Evolutionary conservation across 225 moss, liverwort and hornwort species (phyloP), one percentile per base, ranked within the genome.

Genomic region (Rhytidiadelphus loreus): DNA sequence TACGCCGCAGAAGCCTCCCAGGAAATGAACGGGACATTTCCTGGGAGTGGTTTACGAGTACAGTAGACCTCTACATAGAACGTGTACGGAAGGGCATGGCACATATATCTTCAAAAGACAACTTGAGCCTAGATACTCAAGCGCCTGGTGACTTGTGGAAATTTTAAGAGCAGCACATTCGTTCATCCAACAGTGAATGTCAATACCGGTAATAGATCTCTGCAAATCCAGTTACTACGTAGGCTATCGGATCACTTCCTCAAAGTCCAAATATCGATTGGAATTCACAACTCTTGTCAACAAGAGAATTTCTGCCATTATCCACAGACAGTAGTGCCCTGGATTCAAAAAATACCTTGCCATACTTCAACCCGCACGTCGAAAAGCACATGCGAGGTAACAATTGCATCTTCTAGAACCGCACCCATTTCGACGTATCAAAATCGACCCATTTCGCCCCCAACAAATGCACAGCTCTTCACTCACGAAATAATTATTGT

Each of bases 81-180:
- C 77, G 83, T 86, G 55, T 83, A 72, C 53, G 60, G 28, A 83
- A 78, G 56, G 60, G 78, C 78, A 71, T 79, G 80, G 61, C 66
- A 74, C 57, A 56, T 59, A 30, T 65, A 46, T 73, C 59, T 63
- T 60, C 82, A 77, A 57, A 89, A 74, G 56, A 87, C n/a, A 84
- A 77, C 97, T 99, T 7, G 92, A 91, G 70, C 99, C 99, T 60
- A 99, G 95, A 84, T 96, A 99, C 89, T 99, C 97, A 86, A 99
- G 99, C 77, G 99, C 99, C 91, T 99, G 99, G 84, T 92, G 90
- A 92, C 94, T 95, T 23, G 99, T 95, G 90, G 96, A 94, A 74
- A 99, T 96, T 83, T 93, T 91, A 70, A 96, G 92, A 60, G 91
- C 75, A 89, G 96, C 92, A 93, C 97, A 99, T 93, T 99, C 99